Percentiles rank a stretch among this genome's conserved stretches.
Conservation (phyloP, 2,329 filamentous ascomycete genomes). For the Clonostachys rosea region DNA sequence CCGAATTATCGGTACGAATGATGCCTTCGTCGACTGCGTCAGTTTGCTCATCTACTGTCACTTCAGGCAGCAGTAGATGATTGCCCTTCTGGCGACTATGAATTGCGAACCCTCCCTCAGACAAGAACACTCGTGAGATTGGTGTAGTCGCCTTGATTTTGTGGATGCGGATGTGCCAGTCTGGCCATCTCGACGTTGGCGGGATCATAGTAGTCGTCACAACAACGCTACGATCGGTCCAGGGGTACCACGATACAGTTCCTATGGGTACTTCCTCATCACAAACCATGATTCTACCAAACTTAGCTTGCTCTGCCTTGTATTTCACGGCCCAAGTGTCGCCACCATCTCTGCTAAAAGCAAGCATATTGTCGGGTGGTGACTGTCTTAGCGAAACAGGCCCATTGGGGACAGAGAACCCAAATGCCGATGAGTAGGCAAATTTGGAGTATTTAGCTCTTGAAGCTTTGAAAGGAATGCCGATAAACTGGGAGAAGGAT, state of each 20-base stretch:
- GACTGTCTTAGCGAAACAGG: constrained; percentile 17
- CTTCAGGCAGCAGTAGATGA: too few relatives aligned
- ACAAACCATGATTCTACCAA: background rate
- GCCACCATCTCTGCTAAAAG: constrained; percentile 7
- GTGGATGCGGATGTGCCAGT: constrained; percentile 54
- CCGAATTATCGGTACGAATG: too few relatives aligned
- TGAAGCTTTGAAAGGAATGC: constrained; percentile 19
- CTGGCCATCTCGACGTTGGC: constrained; percentile 47
- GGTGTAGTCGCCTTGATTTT: background rate
- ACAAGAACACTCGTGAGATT: constrained; percentile 2
- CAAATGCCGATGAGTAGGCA: constrained; percentile 37
- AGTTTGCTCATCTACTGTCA: too few relatives aligned
- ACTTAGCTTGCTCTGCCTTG: constrained; percentile 3
- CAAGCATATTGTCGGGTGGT: constrained; percentile 25
- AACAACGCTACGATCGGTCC: constrained; percentile 2
- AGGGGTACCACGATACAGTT: constrained; percentile 7
- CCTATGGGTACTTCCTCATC: constrained; percentile 2
- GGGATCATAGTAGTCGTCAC: constrained; percentile 7
- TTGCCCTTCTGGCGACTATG: background rate
- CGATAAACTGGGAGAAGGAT: constrained; percentile 23
- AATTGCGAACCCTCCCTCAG: constrained; percentile 9
- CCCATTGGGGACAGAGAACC: constrained; percentile 30
- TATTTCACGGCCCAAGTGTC: constrained; percentile 6
- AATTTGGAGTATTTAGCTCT: constrained; percentile 37
- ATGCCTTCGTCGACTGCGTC: too few relatives aligned